These are phyloP conservation scores for Vitis hybrid DNA, from an alignment of 177 flowering plant genomes.

Conservation along the genomic window DNA sequence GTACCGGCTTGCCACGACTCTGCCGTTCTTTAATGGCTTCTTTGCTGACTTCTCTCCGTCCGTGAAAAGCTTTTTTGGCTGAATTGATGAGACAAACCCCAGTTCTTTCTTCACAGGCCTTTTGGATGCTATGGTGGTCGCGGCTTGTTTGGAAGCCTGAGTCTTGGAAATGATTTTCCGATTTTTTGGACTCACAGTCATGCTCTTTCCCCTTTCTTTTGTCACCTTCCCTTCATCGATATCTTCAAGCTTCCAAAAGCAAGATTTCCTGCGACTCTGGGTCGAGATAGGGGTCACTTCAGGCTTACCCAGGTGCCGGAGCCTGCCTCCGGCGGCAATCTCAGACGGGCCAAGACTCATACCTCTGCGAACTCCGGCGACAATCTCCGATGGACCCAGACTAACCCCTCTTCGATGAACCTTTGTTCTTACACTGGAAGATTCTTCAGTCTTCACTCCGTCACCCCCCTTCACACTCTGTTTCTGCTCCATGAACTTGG, in stretches of 20 bases:
- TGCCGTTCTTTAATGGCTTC: conserved; percentile 52
- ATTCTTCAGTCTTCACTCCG: conserved; percentile 24
- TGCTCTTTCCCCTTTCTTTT: conserved; percentile 47
- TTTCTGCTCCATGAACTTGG: conserved; percentile 62
- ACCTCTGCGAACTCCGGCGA: conserved; percentile 23
- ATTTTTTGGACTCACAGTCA: conserved; percentile 57
- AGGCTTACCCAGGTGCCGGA: conserved; percentile 27
- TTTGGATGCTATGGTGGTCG: conserved; percentile 55
- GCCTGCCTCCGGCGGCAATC: conserved; percentile 28
- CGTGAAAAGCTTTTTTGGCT: conserved; percentile 71
- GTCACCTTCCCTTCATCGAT: conserved; percentile 59
- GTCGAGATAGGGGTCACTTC: conserved; percentile 45
- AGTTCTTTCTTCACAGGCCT: conserved; percentile 52
- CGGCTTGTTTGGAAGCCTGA: conserved; percentile 41
- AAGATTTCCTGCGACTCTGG: conserved; percentile 63
- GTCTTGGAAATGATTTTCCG: conserved; percentile 33
- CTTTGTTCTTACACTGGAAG: conserved; percentile 18
- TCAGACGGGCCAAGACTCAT: conserved; percentile 40
- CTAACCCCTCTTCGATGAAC: conserved; percentile 44
- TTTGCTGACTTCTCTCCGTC: conserved; percentile 47
- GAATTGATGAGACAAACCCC: conserved; percentile 35
- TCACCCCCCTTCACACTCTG: conserved; percentile 30
- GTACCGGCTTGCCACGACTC: conserved; percentile 78
- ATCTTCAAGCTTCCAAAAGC: conserved; percentile 63
- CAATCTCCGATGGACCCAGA: conserved; percentile 54